Base-by-base conservation (phyloP, 1,284 basidiomycete genomes). In the Ustilago cynodontis region DNA sequence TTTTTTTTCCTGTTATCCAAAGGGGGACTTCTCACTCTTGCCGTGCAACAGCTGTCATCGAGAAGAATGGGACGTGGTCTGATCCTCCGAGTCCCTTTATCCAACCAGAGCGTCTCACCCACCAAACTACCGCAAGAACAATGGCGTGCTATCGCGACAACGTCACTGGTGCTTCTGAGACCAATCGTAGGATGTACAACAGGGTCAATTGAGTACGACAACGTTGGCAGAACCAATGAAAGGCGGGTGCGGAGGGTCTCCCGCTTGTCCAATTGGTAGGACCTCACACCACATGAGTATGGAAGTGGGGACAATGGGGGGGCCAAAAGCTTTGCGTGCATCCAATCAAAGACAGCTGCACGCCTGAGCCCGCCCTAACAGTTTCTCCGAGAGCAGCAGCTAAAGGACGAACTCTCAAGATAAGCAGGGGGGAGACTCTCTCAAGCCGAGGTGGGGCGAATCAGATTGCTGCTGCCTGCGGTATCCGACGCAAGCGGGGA, bases 401-500 rank as follows among this genome's bases (percentile, higher is more conserved):
- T n/a, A 18, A 49, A 50, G 33, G 57, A 50, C 57, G 45, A 59
- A 50, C 45, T 59, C 33, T 50, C 14, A 5, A 33, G 57, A 59
- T 59, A 49, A 56, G 37, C n/a, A 43, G 24, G 45, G 35, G 37
- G 13, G 18, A 18, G 37, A 13, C 20, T 26, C 26, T 24, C 26
- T 31, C 16, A 7, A 22, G 24, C 24, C 47, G 24, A 49, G 24
- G 41, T 45, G 41, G 24, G 29, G 39, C 55, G 28, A 57, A 57
- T 57, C 55, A 57, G 45, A 24, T 39, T 35, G 29, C 33, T 54
- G 35, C 28, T 24, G 54, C 39, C 52, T 54, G 43, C 33, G 26
- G 20, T n/a, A n/a, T 35, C 54, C 54, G 54, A 45, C 59, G 63
- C 58, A 58, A 24, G 52, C 51, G 45, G 52, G 47, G 29, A 52